These are phyloP conservation scores for Trichaptum fuscoviolaceum DNA, from an alignment of 768 basidiomycete genomes.

Conservation along the genomic window DNA sequence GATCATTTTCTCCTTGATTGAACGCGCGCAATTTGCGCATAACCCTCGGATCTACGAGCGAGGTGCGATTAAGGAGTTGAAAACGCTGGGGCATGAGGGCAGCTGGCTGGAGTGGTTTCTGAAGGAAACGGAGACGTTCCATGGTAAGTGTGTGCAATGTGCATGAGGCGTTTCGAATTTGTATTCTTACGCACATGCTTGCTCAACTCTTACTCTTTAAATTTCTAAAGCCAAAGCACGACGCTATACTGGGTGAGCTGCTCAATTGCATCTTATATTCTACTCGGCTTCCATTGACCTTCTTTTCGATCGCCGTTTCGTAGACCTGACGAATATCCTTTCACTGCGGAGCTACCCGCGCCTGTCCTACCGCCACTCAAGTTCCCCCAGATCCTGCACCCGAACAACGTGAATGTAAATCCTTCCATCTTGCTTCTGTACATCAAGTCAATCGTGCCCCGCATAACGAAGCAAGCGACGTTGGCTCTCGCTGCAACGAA, in stretches of 20 bases:
- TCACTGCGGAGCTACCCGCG: slow-evolving; percentile 73
- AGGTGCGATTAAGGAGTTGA: slow-evolving; percentile 75
- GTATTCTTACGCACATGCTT: not conserved
- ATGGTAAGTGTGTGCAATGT: slow-evolving; percentile 53
- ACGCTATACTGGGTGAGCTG: slow-evolving; percentile 79
- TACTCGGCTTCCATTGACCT: not conserved
- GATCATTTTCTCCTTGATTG: slow-evolving; percentile 96
- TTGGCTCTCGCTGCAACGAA: slow-evolving; percentile 58
- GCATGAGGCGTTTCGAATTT: not conserved
- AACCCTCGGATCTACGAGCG: slow-evolving; percentile 85
- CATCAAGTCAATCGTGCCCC: slow-evolving; percentile 79
- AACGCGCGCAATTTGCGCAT: slow-evolving; percentile 94
- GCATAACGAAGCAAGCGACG: slow-evolving; percentile 75
- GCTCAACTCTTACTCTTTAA: too few relatives aligned
- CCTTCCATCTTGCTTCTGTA: slow-evolving; percentile 86
- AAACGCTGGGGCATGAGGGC: slow-evolving; percentile 66
- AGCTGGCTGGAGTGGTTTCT: slow-evolving; percentile 99
- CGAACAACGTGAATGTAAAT: slow-evolving; percentile 83
- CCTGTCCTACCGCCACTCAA: slow-evolving; percentile 72
- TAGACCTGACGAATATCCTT: slow-evolving; percentile 98
- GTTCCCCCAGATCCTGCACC: slow-evolving; percentile 75
- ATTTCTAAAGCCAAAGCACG: slow-evolving; percentile 75
- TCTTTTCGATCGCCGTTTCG: slow-evolving; percentile 8
- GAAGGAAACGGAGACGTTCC: slow-evolving; percentile 90
- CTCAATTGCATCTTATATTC: not conserved